These are phyloP conservation scores for Pseudozyma thailandica DNA, from an alignment of 1,284 basidiomycete genomes.

Conservation along the genomic window DNA sequence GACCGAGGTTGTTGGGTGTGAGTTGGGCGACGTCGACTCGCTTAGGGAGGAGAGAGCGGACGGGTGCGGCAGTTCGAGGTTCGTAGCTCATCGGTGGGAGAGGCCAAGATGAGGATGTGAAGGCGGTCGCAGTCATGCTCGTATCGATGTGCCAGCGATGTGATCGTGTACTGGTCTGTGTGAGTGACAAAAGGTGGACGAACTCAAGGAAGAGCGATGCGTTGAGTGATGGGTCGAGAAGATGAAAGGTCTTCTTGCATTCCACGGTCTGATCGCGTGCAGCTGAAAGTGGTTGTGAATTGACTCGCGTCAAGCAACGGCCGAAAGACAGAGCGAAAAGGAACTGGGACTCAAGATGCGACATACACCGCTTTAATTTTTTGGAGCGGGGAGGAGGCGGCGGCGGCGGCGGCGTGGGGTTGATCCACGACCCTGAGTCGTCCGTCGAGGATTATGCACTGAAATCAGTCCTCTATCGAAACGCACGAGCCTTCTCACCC, in stretches of 20 bases:
- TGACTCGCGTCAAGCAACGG: slow-evolving; percentile 5
- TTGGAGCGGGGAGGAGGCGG: no score
- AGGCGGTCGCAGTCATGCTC: slow-evolving; percentile 21
- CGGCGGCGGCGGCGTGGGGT: slow-evolving; percentile 14
- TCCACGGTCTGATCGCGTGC: slow-evolving; percentile 4
- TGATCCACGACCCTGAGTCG: not conserved
- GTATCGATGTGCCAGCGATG: not conserved
- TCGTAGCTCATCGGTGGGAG: slow-evolving; percentile 52
- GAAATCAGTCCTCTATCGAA: not conserved
- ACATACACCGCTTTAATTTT: not conserved
- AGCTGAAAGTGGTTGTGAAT: slow-evolving; percentile 4
- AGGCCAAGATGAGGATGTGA: slow-evolving; percentile 29
- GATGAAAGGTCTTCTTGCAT: not conserved
- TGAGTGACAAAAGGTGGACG: not conserved
- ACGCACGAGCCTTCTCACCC: slow-evolving; percentile 33
- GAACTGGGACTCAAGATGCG: no score
- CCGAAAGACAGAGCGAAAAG: slow-evolving; percentile 12
- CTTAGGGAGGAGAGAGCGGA: slow-evolving; percentile 38
- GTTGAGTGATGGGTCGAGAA: not conserved
- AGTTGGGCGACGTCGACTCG: slow-evolving; percentile 54
- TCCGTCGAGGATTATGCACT: not conserved
- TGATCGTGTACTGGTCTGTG: not conserved
- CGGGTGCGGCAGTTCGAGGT: slow-evolving; percentile 42
- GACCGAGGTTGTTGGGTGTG: slow-evolving; percentile 66
- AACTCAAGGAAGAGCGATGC: no score